phyloP scores from a whole-genome alignment of 345 rosid genomes.

The Salix suchowensis region DNA sequence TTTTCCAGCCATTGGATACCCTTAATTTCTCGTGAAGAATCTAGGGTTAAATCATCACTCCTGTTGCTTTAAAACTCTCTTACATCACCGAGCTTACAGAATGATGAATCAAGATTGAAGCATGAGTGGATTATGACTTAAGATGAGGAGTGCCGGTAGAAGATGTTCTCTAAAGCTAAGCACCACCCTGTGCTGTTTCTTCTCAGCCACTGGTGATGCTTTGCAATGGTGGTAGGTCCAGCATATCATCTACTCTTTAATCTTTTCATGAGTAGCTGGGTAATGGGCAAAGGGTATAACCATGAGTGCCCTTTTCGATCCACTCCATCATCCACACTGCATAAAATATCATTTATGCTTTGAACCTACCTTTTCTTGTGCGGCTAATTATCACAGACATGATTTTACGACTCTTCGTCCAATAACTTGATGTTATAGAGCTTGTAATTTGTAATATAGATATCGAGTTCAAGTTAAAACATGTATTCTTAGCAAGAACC shows the following conservation, averaged over 20 bases:
- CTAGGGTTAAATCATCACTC: slow-evolving; percentile 1
- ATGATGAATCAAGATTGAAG: slow-evolving; percentile 1
- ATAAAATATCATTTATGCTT: not conserved
- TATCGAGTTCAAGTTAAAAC: too few species aligned
- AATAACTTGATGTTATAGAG: too few species aligned
- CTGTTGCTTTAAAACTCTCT: slow-evolving; percentile 2
- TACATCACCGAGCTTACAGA: too few species aligned
- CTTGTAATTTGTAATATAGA: too few species aligned
- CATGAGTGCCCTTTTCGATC: too few species aligned
- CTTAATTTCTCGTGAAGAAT: slow-evolving; percentile 3
- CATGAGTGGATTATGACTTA: slow-evolving; percentile 13
- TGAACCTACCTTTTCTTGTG: not conserved
- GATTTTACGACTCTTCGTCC: too few species aligned
- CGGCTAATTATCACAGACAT: too few species aligned
- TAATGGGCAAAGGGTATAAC: not conserved
- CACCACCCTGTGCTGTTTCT: not conserved
- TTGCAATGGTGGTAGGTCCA: slow-evolving; percentile 13
- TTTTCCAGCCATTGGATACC: slow-evolving; percentile 27
- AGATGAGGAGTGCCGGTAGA: not conserved
- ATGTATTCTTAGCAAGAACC: rapidly evolving
- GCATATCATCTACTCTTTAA: not conserved
- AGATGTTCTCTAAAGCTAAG: not conserved
- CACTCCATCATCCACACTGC: too few species aligned
- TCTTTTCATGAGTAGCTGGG: not conserved
- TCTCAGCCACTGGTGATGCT: slow-evolving; percentile 11